A percentile compares a stretch with the other conserved stretches of the same genome.
Conservation (phyloP, 495 filamentous ascomycete species). For the Arthonia radiata region DNA sequence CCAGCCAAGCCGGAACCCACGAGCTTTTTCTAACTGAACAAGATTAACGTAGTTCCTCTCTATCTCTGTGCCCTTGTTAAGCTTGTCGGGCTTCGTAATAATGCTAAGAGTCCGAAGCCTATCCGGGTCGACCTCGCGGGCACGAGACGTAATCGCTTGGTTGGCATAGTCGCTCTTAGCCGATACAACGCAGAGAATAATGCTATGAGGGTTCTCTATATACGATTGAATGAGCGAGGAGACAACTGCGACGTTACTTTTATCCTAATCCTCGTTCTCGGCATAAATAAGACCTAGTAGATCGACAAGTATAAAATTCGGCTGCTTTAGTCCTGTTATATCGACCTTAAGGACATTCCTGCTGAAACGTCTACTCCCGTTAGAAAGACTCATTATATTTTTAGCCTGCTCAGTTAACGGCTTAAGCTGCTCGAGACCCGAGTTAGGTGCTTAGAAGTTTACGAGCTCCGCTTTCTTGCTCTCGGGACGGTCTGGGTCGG, state of each 20-base stretch:
- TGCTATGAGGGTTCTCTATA: slow-evolving; percentile 26
- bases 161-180: slow-evolving; percentile 24
- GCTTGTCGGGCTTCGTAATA: too few species aligned
- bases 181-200: slow-evolving; percentile 38
- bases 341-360: slow-evolving; percentile 18
- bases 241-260: slow-evolving; percentile 20
- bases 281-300: slow-evolving; percentile 26
- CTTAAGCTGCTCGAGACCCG: too few species aligned
- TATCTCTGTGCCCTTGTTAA: slow-evolving; percentile 8
- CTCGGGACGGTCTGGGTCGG: too few species aligned
- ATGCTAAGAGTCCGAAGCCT: neutral
- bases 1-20: slow-evolving; percentile 9
- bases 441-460: too few species aligned
- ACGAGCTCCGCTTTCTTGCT: too few species aligned
- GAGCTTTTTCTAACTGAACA: slow-evolving; percentile 7
- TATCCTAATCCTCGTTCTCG: slow-evolving; percentile 21
- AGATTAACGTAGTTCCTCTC: slow-evolving; percentile 7
- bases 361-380: slow-evolving; percentile 1
- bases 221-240: slow-evolving; percentile 21
- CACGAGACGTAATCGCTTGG: slow-evolving; percentile 24
- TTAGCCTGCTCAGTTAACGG: slow-evolving; percentile 3
- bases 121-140: slow-evolving; percentile 6
- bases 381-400: slow-evolving; percentile 2
- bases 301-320: slow-evolving; percentile 31
- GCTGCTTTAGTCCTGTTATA: slow-evolving; percentile 24